Conservation (phyloP, 2,329 filamentous ascomycete genomes). For the Colletotrichum eremochloae region DNA sequence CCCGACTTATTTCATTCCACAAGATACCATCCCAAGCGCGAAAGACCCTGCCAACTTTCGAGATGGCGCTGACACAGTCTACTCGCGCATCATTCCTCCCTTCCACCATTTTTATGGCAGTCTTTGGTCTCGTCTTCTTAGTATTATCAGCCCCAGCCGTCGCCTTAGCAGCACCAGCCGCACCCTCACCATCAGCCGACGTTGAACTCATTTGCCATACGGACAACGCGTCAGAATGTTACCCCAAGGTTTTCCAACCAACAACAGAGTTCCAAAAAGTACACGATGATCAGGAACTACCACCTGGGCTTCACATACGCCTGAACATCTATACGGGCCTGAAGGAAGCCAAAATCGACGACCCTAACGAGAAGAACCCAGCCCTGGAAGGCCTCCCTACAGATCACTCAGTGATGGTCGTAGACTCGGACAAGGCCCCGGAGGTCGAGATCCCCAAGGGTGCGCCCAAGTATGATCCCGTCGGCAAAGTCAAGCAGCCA, state of each 20-base stretch:
- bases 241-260: constrained; percentile 73
- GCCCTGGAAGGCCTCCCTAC: constrained; percentile 65
- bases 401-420: constrained; percentile 66
- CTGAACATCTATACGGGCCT: constrained; percentile 73
- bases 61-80: constrained; percentile 23
- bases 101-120: constrained; percentile 23
- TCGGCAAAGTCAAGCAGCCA: constrained; percentile 70
- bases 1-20: not conserved
- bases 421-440: constrained; percentile 61
- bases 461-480: constrained; percentile 69
- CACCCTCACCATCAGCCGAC: constrained; percentile 53
- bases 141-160: constrained; percentile 14
- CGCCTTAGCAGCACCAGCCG: constrained; percentile 27
- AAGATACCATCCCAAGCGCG: not conserved
- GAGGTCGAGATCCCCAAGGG: constrained; percentile 58
- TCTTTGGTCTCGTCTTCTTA: constrained; percentile 35
- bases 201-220: constrained; percentile 76
- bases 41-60: not conserved
- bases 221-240: constrained; percentile 71
- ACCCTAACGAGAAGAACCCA: constrained; percentile 64
- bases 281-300: constrained; percentile 74
- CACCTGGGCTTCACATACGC: constrained; percentile 74
- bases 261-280: constrained; percentile 75
- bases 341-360: constrained; percentile 76
- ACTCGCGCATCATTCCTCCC: constrained; percentile 9